A percentile compares a stretch with the other conserved stretches of the same genome.
Conservation (phyloP, 2,329 filamentous ascomycete species). For the Beauveria pseudobassiana region DNA sequence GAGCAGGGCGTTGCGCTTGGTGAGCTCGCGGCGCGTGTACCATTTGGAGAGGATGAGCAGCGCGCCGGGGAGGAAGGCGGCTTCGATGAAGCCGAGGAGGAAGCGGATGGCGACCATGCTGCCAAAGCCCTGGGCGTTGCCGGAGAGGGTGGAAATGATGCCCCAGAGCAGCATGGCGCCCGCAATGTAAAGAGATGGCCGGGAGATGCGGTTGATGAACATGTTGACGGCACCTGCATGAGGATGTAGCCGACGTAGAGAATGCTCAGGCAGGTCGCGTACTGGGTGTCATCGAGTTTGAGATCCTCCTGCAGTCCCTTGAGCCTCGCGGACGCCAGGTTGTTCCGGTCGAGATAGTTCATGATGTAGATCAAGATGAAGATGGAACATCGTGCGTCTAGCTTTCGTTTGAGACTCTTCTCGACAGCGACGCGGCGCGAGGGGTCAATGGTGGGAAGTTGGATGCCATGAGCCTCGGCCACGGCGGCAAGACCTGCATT, state of each 20-base stretch:
- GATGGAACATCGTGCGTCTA: conserved; percentile 60
- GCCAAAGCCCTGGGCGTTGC: conserved; percentile 42
- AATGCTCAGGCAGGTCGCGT: conserved; percentile 56
- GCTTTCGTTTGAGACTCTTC: conserved; percentile 59
- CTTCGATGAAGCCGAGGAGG: conserved; percentile 55
- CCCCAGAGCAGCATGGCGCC: conserved; percentile 53
- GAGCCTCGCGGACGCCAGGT: conserved; percentile 59
- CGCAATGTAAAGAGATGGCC: conserved; percentile 44
- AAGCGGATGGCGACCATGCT: conserved; percentile 51
- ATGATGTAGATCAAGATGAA: conserved; percentile 68
- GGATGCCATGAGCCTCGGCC: background rate
- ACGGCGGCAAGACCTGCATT: background rate
- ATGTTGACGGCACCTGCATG: conserved; percentile 56
- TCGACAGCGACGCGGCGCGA: conserved; percentile 52
- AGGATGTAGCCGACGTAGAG: conserved; percentile 60
- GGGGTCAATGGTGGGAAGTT: conserved; percentile 23
- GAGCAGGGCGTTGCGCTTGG: conserved; percentile 46
- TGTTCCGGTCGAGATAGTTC: conserved; percentile 64
- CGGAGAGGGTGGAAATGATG: conserved; percentile 49
- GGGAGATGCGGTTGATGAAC: conserved; percentile 45
- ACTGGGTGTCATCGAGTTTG: conserved; percentile 47
- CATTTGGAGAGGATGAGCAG: conserved; percentile 58
- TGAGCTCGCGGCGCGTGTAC: conserved; percentile 55
- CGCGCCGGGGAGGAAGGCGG: conserved; percentile 57
- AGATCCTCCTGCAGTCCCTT: conserved; percentile 58